Conservation (phyloP, 2,329 filamentous ascomycete species). For the Calonectria pseudoreteaudii region DNA sequence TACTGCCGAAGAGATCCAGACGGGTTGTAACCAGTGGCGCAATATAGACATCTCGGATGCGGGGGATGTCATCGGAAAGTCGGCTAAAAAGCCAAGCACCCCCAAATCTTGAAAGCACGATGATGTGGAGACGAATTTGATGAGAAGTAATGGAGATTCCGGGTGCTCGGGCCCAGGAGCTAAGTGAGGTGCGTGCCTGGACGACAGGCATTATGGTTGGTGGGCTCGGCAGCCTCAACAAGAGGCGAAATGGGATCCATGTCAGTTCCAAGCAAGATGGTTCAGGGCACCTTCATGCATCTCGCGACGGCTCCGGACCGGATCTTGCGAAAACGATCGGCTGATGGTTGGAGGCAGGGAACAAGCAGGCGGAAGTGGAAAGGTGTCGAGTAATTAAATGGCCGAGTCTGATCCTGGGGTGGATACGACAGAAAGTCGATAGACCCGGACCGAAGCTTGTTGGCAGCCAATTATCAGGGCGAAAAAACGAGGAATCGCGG, state of each 20-base stretch:
- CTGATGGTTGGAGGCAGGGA: background rate
- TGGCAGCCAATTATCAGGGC: background rate
- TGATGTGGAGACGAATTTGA: background rate
- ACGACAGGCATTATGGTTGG: background rate
- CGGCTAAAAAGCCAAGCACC: background rate
- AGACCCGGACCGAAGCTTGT: background rate
- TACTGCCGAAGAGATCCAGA: background rate
- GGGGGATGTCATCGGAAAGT: background rate
- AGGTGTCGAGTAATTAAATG: background rate
- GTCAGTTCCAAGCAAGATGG: background rate
- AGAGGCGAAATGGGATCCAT: background rate
- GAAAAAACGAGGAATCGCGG: background rate
- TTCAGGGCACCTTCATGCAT: background rate
- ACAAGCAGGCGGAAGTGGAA: background rate
- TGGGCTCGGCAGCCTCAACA: background rate
- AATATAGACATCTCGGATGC: background rate
- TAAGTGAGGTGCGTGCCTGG: background rate
- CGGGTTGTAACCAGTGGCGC: background rate
- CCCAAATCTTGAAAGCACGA: background rate
- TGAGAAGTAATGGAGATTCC: background rate
- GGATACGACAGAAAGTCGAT: background rate
- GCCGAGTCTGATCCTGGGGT: background rate
- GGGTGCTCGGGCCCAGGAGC: background rate
- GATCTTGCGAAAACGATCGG: background rate
- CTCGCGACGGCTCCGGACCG: background rate